Base-by-base conservation (phyloP, 2,329 filamentous ascomycete species). In the Diaporthe batatas region DNA sequence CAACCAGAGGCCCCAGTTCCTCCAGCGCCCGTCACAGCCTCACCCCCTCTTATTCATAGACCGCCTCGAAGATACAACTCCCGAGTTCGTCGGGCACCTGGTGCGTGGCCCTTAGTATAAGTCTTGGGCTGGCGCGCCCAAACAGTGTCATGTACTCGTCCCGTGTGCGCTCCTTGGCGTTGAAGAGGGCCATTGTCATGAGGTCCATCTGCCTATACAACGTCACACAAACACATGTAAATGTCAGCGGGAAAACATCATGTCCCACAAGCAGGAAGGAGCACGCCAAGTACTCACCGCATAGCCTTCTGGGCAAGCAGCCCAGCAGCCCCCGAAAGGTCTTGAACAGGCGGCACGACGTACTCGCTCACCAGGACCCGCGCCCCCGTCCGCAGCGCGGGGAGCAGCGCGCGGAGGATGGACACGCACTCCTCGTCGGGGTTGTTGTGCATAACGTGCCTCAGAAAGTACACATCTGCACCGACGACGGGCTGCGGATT, bases 401-500 rank as follows among this genome's bases (percentile, higher is more conserved):
- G 54, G 6, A 70, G 21, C 14, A 70, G 29, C 21, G 78, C 78
- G 68, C 77, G 78, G 10, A 79, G 74, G 21, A 83, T 82, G 36
- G 75, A 75, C 21, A 78, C 68, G 1, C 76, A 75, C 53, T 82
- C 77, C 11, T 78, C 78, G 51, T 86, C 83, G 0, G 83, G 79
- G 83, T 84, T 86, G 77, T 86, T 83, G 73, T 86, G 84, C 21
- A 87, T 76, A 47, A 86, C 84, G 74, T 80, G 78, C 25, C 83
- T 82, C 68, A 85, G 78, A 39, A 85, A 75, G 75, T 85, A 86
- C 34, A 83, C 78, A 44, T 81, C 81, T 2, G 81, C 84, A 3
- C 71, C 75, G 14, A 76, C 68, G 3, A 83, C 75, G 4, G 82
- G 82, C 73, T 86, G 84, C 2, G 81, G 79, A 11, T 80, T 74